phyloP scores from a whole-genome alignment of 2,329 filamentous ascomycete genomes.

The Thielaviopsis ethacetica region DNA sequence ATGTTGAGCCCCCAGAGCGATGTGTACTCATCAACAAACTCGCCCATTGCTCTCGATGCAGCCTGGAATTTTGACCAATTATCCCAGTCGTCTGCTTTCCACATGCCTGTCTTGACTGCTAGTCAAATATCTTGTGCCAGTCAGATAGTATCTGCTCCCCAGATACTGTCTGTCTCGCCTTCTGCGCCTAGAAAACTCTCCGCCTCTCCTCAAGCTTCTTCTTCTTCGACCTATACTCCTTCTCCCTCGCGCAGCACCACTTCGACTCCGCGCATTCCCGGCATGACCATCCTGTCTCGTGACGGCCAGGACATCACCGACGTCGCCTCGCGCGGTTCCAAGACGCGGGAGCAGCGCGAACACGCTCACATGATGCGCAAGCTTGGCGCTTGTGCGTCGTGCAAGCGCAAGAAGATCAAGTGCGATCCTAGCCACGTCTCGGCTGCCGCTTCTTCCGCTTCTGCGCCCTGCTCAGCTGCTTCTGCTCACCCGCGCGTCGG shows the following conservation, averaged over 20 bases:
- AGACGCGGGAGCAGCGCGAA: constrained; percentile 51
- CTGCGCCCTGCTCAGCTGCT: constrained; percentile 13
- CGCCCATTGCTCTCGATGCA: constrained; percentile 13
- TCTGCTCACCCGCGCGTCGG: background rate
- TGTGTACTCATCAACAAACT: constrained; percentile 28
- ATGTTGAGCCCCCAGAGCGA: constrained; percentile 19
- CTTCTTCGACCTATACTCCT: background rate
- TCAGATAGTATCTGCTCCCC: background rate
- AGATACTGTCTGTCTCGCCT: constrained; percentile 9
- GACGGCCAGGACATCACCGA: constrained; percentile 48
- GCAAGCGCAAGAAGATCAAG: constrained; percentile 45
- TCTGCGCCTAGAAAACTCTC: constrained; percentile 5
- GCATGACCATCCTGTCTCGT: constrained; percentile 51
- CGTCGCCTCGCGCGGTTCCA: constrained; percentile 43
- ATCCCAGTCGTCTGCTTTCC: background rate
- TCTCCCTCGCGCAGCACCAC: constrained; percentile 4
- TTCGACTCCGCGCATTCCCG: constrained; percentile 38
- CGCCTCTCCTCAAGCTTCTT: background rate
- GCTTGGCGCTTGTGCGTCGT: constrained; percentile 49
- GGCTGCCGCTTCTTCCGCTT: constrained; percentile 15
- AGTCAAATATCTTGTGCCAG: background rate
- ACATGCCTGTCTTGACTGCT: background rate
- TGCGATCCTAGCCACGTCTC: constrained; percentile 42
- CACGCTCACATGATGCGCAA: constrained; percentile 51
- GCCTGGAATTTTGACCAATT: background rate